These are phyloP conservation scores for Tricladium varicosporioides DNA, from an alignment of 2,329 filamentous ascomycete genomes.

Conservation along the genomic window DNA sequence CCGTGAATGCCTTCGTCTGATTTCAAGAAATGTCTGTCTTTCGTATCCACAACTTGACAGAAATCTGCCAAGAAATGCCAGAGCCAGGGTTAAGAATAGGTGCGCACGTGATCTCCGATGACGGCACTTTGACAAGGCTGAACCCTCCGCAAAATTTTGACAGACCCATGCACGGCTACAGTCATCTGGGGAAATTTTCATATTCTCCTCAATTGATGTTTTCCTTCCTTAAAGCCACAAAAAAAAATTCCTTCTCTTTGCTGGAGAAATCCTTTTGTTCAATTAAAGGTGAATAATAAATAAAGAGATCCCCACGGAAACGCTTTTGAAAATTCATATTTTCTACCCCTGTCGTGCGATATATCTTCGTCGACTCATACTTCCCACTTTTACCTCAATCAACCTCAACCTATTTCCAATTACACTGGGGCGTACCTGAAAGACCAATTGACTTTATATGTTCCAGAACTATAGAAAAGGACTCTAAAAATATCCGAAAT, in stretches of 20 bases:
- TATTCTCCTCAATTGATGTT: background rate
- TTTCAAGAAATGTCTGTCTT: background rate
- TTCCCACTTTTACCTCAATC: slow-evolving; percentile 7
- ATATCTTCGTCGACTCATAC: no score
- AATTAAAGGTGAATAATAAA: no score
- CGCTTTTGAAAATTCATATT: no score
- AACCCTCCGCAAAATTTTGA: background rate
- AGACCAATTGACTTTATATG: background rate
- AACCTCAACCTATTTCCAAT: slow-evolving; percentile 1
- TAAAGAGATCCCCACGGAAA: no score
- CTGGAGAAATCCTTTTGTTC: no score
- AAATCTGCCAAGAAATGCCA: background rate
- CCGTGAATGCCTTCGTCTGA: no score
- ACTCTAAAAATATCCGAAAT: background rate
- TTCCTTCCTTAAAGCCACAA: no score
- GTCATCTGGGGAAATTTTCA: background rate
- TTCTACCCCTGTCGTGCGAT: no score
- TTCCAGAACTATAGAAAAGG: background rate
- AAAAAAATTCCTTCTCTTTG: no score
- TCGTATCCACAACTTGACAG: no score
- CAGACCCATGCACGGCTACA: background rate
- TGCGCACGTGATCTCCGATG: slow-evolving; percentile 8
- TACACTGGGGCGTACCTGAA: slow-evolving; percentile 5
- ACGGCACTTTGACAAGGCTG: slow-evolving; percentile 5
- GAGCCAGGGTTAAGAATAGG: background rate